Evolutionary conservation across 2,329 filamentous ascomycete genomes (phyloP).

Genomic region (Coniella vitis): DNA sequence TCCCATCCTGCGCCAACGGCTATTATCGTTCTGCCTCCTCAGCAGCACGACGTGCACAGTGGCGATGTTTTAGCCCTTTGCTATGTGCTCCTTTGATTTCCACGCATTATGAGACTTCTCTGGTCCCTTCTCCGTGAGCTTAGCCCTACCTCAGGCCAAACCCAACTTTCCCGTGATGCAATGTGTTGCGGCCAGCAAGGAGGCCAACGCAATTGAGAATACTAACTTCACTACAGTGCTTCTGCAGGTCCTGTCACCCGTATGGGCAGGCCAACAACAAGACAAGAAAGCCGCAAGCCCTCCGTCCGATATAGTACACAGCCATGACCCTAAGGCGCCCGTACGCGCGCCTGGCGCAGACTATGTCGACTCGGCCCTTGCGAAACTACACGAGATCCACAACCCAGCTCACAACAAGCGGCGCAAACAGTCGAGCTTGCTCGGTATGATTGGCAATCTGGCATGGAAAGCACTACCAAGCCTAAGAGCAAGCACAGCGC

Average conservation of each 20-base stretch:
- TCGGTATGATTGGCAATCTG: constrained; percentile 38
- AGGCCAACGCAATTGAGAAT: too few relatives aligned
- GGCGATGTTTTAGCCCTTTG: constrained; percentile 14
- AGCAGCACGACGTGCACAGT: neutral
- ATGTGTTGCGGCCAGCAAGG: constrained; percentile 8
- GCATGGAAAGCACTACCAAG: constrained; percentile 43
- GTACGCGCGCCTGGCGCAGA: constrained; percentile 37
- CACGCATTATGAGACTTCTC: constrained; percentile 13
- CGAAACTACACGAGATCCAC: constrained; percentile 44
- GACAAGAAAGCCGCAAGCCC: constrained; percentile 15
- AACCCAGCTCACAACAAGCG: constrained; percentile 34
- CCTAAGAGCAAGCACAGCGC: constrained; percentile 40
- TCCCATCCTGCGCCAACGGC: constrained; percentile 1
- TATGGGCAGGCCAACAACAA: constrained; percentile 32
- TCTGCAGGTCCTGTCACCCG: constrained; percentile 35
- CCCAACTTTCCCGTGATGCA: constrained; percentile 6
- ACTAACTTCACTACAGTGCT: constrained; percentile 32
- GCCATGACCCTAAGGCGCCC: constrained; percentile 12
- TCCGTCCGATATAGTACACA: constrained; percentile 10
- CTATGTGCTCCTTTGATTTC: constrained; percentile 12
- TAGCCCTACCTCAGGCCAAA: constrained; percentile 4
- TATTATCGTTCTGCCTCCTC: neutral
- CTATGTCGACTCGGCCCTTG: constrained; percentile 44
- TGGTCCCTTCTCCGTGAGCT: constrained; percentile 33
- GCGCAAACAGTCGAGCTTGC: constrained; percentile 35